phyloP scores from a whole-genome alignment of 2,329 filamentous ascomycete genomes.

The Colletotrichum sidae region DNA sequence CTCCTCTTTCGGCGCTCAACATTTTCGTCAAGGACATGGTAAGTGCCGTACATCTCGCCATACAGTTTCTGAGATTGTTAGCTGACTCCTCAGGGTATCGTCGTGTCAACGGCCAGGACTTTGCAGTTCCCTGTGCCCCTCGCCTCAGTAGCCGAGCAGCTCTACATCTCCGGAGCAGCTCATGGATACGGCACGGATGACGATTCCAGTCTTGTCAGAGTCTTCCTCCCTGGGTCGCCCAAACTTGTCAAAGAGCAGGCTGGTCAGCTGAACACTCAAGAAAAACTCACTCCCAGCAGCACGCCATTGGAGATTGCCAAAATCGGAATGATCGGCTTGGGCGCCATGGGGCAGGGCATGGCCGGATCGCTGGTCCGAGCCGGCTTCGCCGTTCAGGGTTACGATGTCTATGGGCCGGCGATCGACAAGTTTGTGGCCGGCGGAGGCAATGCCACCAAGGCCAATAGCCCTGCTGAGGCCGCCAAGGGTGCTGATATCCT shows the following conservation, averaged over 20 bases:
- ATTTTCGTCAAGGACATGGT: slow-evolving; percentile 52
- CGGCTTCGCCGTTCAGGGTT: slow-evolving; percentile 48
- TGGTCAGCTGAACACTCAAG: slow-evolving; percentile 6
- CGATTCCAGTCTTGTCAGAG: slow-evolving; percentile 43
- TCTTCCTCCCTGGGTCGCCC: slow-evolving; percentile 40
- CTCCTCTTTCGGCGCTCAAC: slow-evolving; percentile 48
- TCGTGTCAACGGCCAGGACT: slow-evolving; percentile 44
- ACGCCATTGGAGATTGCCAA: slow-evolving; percentile 44
- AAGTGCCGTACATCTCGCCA: slow-evolving; percentile 4
- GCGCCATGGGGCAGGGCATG: slow-evolving; percentile 54
- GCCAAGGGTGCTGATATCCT: slow-evolving; percentile 45
- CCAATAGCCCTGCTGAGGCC: slow-evolving; percentile 44
- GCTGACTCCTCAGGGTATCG: slow-evolving; percentile 40
- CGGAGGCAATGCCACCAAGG: slow-evolving; percentile 40
- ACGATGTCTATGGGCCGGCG: slow-evolving; percentile 46
- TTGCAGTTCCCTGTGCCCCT: slow-evolving; percentile 51
- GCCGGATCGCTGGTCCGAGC: slow-evolving; percentile 48
- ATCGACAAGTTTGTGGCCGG: slow-evolving; percentile 45
- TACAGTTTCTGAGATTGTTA: not conserved
- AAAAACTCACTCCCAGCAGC: slow-evolving; percentile 37
- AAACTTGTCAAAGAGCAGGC: slow-evolving; percentile 38
- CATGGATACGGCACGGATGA: slow-evolving; percentile 45
- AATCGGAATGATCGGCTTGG: slow-evolving; percentile 50
- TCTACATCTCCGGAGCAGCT: slow-evolving; percentile 44
- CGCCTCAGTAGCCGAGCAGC: slow-evolving; percentile 47